Conservation (phyloP, 2,329 filamentous ascomycete species). For the Epichloe sp. region DNA sequence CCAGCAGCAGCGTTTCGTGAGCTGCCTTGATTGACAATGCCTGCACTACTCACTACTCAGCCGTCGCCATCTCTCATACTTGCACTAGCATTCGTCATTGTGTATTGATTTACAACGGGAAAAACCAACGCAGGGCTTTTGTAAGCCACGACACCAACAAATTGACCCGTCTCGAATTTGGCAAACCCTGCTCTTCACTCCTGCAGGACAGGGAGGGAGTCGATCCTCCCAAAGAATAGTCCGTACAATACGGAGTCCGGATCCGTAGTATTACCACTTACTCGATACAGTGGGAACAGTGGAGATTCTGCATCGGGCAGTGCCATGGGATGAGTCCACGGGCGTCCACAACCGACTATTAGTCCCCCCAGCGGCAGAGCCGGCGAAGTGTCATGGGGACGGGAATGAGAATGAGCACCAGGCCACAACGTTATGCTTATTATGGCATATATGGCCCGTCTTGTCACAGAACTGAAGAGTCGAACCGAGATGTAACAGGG, state of each 20-base stretch:
- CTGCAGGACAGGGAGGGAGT: too few relatives aligned
- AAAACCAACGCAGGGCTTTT: too few relatives aligned
- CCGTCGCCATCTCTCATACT: not conserved
- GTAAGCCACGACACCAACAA: too few relatives aligned
- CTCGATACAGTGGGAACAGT: not conserved
- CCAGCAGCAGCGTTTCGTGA: not conserved
- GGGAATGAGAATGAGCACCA: constrained; percentile 6
- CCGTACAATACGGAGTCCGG: too few relatives aligned
- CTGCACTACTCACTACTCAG: not conserved
- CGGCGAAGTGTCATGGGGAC: not conserved
- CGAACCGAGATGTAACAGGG: constrained; percentile 15
- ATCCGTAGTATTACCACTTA: too few relatives aligned
- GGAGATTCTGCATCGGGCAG: not conserved
- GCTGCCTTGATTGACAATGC: not conserved
- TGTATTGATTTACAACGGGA: too few relatives aligned
- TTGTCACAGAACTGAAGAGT: constrained; percentile 9
- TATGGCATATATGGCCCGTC: constrained; percentile 1
- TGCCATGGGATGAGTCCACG: not conserved
- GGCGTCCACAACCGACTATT: too few relatives aligned
- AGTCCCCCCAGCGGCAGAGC: too few relatives aligned
- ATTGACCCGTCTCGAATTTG: too few relatives aligned
- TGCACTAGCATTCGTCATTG: not conserved
- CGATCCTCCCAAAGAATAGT: too few relatives aligned
- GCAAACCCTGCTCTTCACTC: too few relatives aligned
- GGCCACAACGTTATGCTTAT: constrained; percentile 12